Evolutionary conservation across 169 alveolate genomes (phyloP).

Genomic region (Plasmodium gonderi): DNA sequence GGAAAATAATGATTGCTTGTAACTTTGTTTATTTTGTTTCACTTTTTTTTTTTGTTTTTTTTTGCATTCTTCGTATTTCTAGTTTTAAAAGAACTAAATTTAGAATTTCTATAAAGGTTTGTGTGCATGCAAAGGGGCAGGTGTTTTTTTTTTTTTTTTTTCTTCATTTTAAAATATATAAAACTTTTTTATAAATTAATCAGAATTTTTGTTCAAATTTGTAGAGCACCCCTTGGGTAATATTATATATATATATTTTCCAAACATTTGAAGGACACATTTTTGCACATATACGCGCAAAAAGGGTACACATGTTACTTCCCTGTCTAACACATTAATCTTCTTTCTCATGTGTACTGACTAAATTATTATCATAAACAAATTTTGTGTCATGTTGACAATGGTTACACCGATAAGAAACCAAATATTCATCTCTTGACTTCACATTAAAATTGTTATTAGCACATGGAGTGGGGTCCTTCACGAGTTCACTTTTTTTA

Average conservation of each 20-base stretch:
- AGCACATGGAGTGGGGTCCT: constrained; percentile 1
- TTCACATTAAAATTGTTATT: constrained; percentile 19
- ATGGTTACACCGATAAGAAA: constrained; percentile 48
- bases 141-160: neutral
- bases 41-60: neutral
- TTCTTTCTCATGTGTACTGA: neutral
- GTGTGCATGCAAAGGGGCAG: constrained; percentile 5
- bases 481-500: neutral
- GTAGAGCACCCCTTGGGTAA: constrained; percentile 1
- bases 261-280: too few species aligned
- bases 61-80: neutral
- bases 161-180: neutral
- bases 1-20: constrained; percentile 1
- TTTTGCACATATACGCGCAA: too few species aligned
- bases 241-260: neutral
- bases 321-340: neutral
- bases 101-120: constrained; percentile 27
- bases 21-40: constrained; percentile 7
- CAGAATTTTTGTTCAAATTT: constrained; percentile 5
- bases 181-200: neutral
- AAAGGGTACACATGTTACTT: neutral
- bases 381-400: constrained; percentile 59
- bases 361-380: constrained; percentile 42
- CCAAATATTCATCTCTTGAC: constrained; percentile 49
- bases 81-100: neutral